These are phyloP conservation scores for Theileria annulata DNA, from an alignment of 169 alveolate genomes.

Conservation along the genomic window DNA sequence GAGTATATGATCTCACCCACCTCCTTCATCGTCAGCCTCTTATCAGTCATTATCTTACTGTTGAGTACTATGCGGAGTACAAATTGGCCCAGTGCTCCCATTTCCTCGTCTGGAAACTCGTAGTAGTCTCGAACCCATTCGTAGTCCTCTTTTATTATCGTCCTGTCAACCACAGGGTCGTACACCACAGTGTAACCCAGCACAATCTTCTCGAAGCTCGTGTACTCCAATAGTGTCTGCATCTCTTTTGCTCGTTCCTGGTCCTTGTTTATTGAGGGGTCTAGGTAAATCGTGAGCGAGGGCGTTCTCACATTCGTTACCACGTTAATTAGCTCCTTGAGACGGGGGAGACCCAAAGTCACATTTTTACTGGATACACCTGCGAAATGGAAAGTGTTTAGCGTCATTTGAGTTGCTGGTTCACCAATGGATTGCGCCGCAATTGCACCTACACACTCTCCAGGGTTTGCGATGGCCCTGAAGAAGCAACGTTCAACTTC, in stretches of 20 bases:
- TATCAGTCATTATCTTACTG: slow-evolving; percentile 92
- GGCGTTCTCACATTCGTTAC: slow-evolving; percentile 99
- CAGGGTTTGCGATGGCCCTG: slow-evolving; percentile 96
- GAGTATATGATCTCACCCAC: slow-evolving; percentile 88
- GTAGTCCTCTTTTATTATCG: slow-evolving; percentile 91
- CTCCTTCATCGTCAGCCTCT: slow-evolving; percentile 93
- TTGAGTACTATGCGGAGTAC: slow-evolving; percentile 93
- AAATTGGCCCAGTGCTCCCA: slow-evolving; percentile 90
- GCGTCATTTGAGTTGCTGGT: slow-evolving; percentile 99
- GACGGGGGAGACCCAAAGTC: slow-evolving; percentile 98
- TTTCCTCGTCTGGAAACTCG: slow-evolving; percentile 93
- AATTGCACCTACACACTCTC: slow-evolving; percentile 99
- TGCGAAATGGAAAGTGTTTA: slow-evolving; percentile 99
- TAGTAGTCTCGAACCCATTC: slow-evolving; percentile 93
- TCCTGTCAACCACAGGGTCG: slow-evolving; percentile 94
- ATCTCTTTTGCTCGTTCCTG: slow-evolving; percentile 92
- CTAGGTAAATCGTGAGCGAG: slow-evolving; percentile 90
- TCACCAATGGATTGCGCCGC: slow-evolving; percentile 99
- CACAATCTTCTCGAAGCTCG: slow-evolving; percentile 92
- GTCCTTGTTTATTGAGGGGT: slow-evolving; percentile 84
- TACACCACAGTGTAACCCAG: slow-evolving; percentile 91
- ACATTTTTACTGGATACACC: slow-evolving; percentile 99
- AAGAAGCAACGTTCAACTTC: slow-evolving; percentile 94
- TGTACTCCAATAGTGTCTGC: slow-evolving; percentile 92
- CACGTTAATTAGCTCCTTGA: slow-evolving; percentile 98